Base-by-base conservation (phyloP, 2,329 filamentous ascomycete species). In the Phaeosphaeriaceae sp. region DNA sequence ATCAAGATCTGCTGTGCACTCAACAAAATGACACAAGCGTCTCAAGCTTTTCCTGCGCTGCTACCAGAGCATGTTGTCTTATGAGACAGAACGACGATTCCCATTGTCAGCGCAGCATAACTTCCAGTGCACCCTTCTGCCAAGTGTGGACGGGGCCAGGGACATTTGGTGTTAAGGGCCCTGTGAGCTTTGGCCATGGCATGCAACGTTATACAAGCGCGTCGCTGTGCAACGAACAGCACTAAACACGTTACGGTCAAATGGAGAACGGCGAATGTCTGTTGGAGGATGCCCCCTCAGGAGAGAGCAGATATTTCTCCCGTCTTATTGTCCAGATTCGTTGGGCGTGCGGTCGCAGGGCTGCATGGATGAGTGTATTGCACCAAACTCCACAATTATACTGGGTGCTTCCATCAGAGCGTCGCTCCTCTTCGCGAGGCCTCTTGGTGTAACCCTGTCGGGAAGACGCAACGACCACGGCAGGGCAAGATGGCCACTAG, bases 401-500 rank as follows among this genome's bases (percentile, higher is more conserved):
- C n/a, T 21, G 19, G 42, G 19, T 21, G 19, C 51, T 40, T 36
- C 44, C 27, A 50, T 45, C 50, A 50, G 50, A 57, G 55, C 21
- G 44, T 9, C 25, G 21, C 21, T 22, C 31, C 9, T 36, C 31
- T 15, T 36, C 31, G 42, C 19, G 7, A 45, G 19, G 42, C 42
- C 6, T 10, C 13, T 20, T 15, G 22, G 22, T 53, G 51, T 48
- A 53, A 53, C 51, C 51, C 33, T 48, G 47, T 22, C 22, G 15
- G 44, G 44, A 19, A 53, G 17, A 31, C 21, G 20, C 36, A 44
- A 33, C 40, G 45, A 20, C 25, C 41, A 49, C 13, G 41, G 24
- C 44, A 45, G 48, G 25, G 31, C 27, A 40, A 46, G 50, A 57
- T 49, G 41, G 44, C 17, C 45, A 19, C 54, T 27, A 41, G 54